These are phyloP conservation scores for Abelmoschus esculentus DNA, from an alignment of 345 rosid genomes.

Conservation along the genomic window DNA sequence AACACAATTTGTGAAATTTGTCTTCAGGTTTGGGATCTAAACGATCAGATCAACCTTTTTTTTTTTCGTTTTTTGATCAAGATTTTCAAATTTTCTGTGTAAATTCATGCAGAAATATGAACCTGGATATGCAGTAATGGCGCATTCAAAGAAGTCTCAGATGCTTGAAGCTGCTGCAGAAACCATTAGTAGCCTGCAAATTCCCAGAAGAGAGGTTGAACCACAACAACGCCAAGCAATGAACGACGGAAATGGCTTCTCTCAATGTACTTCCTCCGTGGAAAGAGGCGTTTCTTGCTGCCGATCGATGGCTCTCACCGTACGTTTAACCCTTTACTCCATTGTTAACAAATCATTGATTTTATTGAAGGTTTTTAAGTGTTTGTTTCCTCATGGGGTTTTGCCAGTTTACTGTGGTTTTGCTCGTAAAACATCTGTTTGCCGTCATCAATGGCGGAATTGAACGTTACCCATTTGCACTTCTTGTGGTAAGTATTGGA, in stretches of 20 bases:
- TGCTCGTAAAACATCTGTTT: conserved; percentile 57
- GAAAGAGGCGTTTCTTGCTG: conserved; percentile 48
- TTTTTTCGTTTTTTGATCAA: not conserved
- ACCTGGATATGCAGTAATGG: conserved; percentile 49
- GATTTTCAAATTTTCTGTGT: not conserved
- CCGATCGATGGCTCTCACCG: conserved; percentile 54
- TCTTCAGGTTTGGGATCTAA: conserved; percentile 54
- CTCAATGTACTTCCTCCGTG: conserved; percentile 41
- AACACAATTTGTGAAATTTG: conserved; percentile 89
- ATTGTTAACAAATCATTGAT: not conserved
- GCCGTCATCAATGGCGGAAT: conserved; percentile 41
- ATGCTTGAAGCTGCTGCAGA: conserved; percentile 43
- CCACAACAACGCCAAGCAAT: not conserved
- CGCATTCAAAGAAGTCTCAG: conserved; percentile 40
- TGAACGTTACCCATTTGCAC: conserved; percentile 63
- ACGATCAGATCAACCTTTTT: not conserved
- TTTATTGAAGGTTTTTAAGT: conserved; percentile 25
- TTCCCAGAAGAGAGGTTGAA: conserved; percentile 30
- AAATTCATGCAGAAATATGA: conserved; percentile 46
- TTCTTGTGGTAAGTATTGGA: conserved; percentile 43
- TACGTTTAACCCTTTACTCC: conserved; percentile 25
- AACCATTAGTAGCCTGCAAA: conserved; percentile 49
- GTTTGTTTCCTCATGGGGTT: not conserved
- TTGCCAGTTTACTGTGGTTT: conserved; percentile 55
- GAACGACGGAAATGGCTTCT: conserved; percentile 12